A percentile compares a stretch with the other conserved stretches of the same genome.
Conservation (phyloP, 176 grass and related monocot species). For the Melocanna baccifera region DNA sequence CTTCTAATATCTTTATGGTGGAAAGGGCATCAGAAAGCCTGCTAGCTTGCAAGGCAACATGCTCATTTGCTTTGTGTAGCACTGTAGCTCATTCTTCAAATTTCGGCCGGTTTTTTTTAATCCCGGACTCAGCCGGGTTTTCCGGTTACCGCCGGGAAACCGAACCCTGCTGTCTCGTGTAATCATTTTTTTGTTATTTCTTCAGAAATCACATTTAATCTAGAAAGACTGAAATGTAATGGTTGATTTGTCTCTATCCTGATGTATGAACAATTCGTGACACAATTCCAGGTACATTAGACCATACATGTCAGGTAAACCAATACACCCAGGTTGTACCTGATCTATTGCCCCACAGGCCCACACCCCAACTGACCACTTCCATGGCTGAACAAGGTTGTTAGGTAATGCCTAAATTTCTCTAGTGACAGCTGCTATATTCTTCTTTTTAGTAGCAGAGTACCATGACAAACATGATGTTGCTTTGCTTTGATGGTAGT, state of each 20-base stretch:
- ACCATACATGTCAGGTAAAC: not conserved
- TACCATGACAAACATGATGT: not conserved
- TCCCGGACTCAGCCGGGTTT: no score
- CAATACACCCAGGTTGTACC: not conserved
- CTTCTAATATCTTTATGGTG: slow-evolving; percentile 59
- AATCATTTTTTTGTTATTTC: not conserved
- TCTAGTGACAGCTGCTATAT: not conserved
- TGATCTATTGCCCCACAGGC: not conserved
- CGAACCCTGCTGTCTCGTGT: not conserved
- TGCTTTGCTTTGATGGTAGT: not conserved
- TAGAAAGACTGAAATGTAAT: not conserved
- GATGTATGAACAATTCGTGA: slow-evolving; percentile 1
- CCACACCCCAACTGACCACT: not conserved
- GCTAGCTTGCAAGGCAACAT: slow-evolving; percentile 48
- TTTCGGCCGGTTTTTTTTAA: no score
- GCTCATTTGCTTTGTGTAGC: slow-evolving; percentile 53
- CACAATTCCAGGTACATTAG: not conserved
- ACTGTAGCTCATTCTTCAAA: slow-evolving; percentile 58
- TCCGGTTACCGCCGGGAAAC: no score
- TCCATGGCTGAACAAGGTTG: not conserved
- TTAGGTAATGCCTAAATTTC: not conserved
- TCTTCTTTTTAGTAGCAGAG: not conserved
- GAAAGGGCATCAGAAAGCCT: slow-evolving; percentile 46
- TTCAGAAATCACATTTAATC: not conserved
- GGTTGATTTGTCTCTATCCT: not conserved